These are phyloP conservation scores for Chaetomidium leptoderma DNA, from an alignment of 495 filamentous ascomycete species.

Conservation along the genomic window DNA sequence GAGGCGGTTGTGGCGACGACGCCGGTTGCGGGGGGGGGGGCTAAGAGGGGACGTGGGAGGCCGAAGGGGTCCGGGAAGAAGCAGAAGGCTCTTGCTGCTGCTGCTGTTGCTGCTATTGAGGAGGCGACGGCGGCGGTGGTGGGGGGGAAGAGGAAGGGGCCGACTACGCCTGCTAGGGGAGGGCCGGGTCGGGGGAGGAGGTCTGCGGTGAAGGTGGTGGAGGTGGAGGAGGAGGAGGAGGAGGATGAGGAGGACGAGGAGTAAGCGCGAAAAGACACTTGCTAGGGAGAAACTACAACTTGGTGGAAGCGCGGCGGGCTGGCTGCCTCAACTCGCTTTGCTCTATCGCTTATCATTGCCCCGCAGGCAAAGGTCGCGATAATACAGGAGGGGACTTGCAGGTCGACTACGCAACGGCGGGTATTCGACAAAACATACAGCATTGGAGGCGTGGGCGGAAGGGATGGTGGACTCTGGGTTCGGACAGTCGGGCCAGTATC, in stretches of 20 bases:
- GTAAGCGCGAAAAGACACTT: neutral
- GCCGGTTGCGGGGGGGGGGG: slow-evolving; percentile 6
- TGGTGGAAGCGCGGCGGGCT: neutral
- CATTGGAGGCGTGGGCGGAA: too few relatives aligned
- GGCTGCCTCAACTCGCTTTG: too few relatives aligned
- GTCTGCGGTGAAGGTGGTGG: neutral
- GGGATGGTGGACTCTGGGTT: too few relatives aligned
- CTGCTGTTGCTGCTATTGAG: neutral
- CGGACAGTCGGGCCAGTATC: too few relatives aligned
- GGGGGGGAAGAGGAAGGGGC: neutral
- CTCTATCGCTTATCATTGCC: too few relatives aligned
- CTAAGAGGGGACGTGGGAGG: neutral
- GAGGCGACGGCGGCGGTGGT: neutral
- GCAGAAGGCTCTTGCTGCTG: neutral
- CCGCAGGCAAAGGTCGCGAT: too few relatives aligned
- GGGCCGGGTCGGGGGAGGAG: slow-evolving; percentile 4
- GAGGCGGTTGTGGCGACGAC: slow-evolving; percentile 8
- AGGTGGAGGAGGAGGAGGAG: neutral
- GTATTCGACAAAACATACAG: too few relatives aligned
- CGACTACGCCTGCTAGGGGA: slow-evolving; percentile 4
- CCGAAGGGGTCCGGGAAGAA: neutral
- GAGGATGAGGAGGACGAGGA: neutral
- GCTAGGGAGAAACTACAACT: neutral
- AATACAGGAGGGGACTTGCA: too few relatives aligned
- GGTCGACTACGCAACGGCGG: too few relatives aligned